These are phyloP conservation scores for Eucalyptus shirleyi DNA, from an alignment of 345 rosid species.

Conservation along the genomic window DNA sequence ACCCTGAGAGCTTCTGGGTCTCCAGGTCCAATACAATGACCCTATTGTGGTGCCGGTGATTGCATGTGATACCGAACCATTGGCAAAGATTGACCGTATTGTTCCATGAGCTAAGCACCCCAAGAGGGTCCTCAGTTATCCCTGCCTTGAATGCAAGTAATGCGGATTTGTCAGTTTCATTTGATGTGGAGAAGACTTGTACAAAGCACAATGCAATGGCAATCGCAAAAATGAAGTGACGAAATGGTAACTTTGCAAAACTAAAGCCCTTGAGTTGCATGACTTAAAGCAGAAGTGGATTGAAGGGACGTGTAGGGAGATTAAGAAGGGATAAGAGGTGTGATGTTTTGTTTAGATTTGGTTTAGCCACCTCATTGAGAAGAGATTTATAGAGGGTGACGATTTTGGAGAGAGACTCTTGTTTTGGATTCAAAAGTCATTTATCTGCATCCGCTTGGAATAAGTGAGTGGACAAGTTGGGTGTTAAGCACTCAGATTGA, in stretches of 20 bases:
- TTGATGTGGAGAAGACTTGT: accelerated
- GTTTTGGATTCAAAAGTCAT: neutral
- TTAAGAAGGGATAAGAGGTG: neutral
- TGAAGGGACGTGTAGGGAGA: accelerated
- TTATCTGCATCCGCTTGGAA: neutral
- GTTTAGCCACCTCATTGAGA: neutral
- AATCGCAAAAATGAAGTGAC: accelerated
- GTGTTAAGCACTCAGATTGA: neutral
- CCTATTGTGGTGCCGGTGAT: neutral
- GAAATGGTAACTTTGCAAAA: neutral
- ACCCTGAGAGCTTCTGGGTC: neutral
- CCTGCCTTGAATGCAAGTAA: neutral
- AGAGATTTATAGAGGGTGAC: neutral
- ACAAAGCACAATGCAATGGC: neutral
- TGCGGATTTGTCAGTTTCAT: neutral
- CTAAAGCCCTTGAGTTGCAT: neutral
- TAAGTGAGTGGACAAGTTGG: neutral
- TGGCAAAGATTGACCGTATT: neutral
- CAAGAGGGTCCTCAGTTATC: neutral
- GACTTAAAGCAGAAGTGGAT: neutral
- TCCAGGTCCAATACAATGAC: neutral
- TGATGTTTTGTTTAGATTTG: neutral
- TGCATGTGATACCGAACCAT: neutral
- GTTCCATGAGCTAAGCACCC: neutral
- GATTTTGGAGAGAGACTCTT: neutral